These are phyloP conservation scores for Leptomonas seymouri DNA, from an alignment of 208 protist genomes.

Conservation along the genomic window DNA sequence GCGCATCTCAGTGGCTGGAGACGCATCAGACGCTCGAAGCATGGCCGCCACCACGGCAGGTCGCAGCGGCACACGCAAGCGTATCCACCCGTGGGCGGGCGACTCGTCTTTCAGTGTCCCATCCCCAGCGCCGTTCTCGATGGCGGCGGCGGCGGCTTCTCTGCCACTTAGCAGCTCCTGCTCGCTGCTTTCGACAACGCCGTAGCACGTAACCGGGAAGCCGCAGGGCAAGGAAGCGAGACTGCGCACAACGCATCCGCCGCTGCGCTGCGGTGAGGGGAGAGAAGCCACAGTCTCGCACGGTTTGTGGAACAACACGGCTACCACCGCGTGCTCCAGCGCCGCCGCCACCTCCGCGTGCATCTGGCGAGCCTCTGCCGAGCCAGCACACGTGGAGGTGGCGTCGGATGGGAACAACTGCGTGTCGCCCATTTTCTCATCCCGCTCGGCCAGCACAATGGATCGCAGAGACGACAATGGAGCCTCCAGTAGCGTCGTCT, in stretches of 20 bases:
- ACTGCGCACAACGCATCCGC: conserved; percentile 29
- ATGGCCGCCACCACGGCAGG: conserved; percentile 40
- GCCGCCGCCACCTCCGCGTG: conserved; percentile 52
- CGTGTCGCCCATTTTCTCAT: conserved; percentile 37
- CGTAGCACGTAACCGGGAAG: conserved; percentile 80
- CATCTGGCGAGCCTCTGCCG: conserved; percentile 6
- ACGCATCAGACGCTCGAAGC: conserved; percentile 2
- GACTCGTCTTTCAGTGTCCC: no score
- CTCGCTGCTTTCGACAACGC: conserved; percentile 79
- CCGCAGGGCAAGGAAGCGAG: conserved; percentile 45
- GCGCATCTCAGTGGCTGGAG: neutral
- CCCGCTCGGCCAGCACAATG: conserved; percentile 40
- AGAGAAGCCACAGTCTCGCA: neutral
- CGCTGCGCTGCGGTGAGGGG: neutral
- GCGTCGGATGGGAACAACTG: neutral
- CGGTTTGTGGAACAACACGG: conserved; percentile 49
- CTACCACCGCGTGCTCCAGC: conserved; percentile 78
- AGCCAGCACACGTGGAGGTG: neutral
- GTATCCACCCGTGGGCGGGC: conserved; percentile 31
- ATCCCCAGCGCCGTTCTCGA: no score
- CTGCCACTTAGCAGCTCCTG: conserved; percentile 38
- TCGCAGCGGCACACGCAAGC: conserved; percentile 56
- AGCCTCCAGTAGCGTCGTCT: conserved; percentile 31
- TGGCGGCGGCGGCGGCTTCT: neutral
- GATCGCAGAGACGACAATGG: conserved; percentile 22